Conservation (phyloP, 306 rosid genomes). For the Ceratonia siliqua region DNA sequence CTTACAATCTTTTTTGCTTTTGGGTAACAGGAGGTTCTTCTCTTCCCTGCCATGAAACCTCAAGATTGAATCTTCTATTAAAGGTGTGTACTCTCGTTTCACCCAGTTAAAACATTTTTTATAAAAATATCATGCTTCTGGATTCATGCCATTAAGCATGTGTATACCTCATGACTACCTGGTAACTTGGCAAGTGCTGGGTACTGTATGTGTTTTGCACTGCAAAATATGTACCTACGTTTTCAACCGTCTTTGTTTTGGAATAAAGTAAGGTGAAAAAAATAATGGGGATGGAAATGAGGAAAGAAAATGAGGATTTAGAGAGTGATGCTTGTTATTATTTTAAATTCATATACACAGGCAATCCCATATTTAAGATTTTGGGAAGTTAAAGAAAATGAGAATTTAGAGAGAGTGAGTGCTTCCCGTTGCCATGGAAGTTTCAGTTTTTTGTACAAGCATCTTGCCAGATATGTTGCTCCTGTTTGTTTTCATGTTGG, state of each 20-base stretch:
- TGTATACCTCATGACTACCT: neutral
- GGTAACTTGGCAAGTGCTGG: neutral
- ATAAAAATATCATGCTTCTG: slow-evolving; percentile 1
- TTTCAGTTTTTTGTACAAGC: neutral
- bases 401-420: no score
- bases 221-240: neutral
- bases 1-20: slow-evolving; percentile 12
- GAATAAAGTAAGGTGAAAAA: neutral
- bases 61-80: slow-evolving; percentile 59
- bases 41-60: slow-evolving; percentile 96
- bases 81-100: slow-evolving; percentile 35
- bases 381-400: no score
- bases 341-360: neutral
- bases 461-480: neutral
- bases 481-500: neutral
- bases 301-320: neutral
- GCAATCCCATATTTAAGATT: neutral
- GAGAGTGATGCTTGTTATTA: neutral
- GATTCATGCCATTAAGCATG: neutral
- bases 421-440: neutral
- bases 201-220: neutral
- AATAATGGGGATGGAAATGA: neutral
- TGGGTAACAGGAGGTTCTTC: slow-evolving; percentile 79
- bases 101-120: neutral
- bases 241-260: neutral